Percentiles rank a stretch among this genome's conserved stretches.
phyloP scores from a whole-genome alignment of 371 early-diverging fungal species.

The Mortierella polycephala region DNA sequence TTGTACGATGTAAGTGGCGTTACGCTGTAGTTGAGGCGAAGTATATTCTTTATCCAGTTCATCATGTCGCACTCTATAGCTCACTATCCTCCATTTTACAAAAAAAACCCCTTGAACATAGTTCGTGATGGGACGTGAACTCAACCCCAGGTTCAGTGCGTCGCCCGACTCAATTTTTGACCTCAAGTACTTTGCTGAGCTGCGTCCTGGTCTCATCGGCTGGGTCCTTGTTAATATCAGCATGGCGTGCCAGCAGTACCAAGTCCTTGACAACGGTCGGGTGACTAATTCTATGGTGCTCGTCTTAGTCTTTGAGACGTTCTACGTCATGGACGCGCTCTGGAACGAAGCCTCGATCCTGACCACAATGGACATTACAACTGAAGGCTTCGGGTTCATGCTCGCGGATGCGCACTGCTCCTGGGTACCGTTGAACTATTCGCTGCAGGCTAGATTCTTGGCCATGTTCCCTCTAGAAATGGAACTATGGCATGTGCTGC shows the following conservation, averaged over 20 bases:
- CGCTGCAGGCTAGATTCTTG: background rate
- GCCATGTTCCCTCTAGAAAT: background rate
- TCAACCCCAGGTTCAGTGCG: conserved; percentile 1
- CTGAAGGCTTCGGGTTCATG: conserved; percentile 1
- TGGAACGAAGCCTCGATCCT: background rate
- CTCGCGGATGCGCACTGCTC: background rate
- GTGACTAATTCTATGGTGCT: background rate
- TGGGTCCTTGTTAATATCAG: background rate
- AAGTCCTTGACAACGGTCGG: background rate
- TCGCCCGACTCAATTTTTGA: background rate
- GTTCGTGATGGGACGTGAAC: background rate
- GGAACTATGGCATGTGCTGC: background rate
- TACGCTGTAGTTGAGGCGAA: background rate
- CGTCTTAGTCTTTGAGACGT: background rate
- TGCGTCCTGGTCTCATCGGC: background rate
- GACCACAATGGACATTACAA: background rate
- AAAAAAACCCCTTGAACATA: background rate
- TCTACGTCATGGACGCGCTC: background rate
- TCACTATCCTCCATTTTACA: background rate
- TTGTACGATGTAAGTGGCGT: background rate
- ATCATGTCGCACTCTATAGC: background rate
- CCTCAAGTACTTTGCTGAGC: conserved; percentile 1
- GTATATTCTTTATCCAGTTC: background rate
- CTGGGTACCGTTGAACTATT: background rate
- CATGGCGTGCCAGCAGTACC: conserved; percentile 1